Percentiles rank a stretch among this genome's conserved stretches.
These are phyloP conservation scores for Grosmannia clavigera DNA, from an alignment of 2,329 filamentous ascomycete genomes.

Conservation along the genomic window DNA sequence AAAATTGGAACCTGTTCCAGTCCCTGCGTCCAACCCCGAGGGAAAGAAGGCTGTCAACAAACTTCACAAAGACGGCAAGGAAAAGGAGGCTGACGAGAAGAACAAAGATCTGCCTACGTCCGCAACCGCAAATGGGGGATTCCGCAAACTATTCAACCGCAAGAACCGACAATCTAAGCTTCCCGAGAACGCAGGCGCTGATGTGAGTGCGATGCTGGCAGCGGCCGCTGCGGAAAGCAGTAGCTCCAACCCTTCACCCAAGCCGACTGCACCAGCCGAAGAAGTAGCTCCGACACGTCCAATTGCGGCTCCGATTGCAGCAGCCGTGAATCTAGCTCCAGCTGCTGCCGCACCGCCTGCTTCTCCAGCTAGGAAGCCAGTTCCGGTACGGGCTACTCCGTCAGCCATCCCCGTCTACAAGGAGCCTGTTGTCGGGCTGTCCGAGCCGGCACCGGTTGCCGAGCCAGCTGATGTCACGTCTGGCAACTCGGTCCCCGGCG, in stretches of 20 bases:
- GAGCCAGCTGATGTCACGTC: slow-evolving; percentile 32
- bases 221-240: slow-evolving; percentile 15
- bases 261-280: not conserved
- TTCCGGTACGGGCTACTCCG: not conserved
- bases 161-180: slow-evolving; percentile 48
- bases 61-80: slow-evolving; percentile 40
- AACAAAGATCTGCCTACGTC: slow-evolving; percentile 8
- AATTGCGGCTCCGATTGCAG: not conserved
- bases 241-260: not conserved
- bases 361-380: slow-evolving; percentile 1
- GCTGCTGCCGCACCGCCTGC: slow-evolving; percentile 14
- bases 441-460: slow-evolving; percentile 12
- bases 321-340: not conserved
- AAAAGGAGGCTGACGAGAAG: slow-evolving; percentile 12
- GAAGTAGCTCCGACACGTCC: not conserved
- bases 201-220: slow-evolving; percentile 38
- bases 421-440: slow-evolving; percentile 6
- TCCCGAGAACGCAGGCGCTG: slow-evolving; percentile 38
- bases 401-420: slow-evolving; percentile 2
- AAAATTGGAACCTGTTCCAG: slow-evolving; percentile 22
- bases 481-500: slow-evolving; percentile 39
- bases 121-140: slow-evolving; percentile 25
- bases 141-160: slow-evolving; percentile 54
- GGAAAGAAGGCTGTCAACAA: slow-evolving; percentile 37
- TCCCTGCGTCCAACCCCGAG: slow-evolving; percentile 29